Evolutionary conservation across 2,329 filamentous ascomycete species (phyloP), one percentile per base, ranked within the genome.

Genomic region (Sclerotiophoma versabilis): DNA sequence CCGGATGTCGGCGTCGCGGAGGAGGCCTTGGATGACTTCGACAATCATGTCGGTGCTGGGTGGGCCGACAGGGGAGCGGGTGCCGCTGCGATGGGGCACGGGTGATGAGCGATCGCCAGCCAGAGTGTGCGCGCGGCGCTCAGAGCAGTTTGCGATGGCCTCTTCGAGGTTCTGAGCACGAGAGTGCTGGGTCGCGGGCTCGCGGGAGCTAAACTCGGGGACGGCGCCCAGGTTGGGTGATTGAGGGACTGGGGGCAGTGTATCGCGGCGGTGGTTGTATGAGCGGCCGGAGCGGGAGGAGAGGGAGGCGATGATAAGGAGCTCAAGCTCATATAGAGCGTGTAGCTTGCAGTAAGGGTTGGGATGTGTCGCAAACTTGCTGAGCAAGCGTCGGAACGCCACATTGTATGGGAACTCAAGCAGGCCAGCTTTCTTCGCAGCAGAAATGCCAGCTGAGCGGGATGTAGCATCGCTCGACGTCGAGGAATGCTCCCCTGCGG

Each of bases 341-440:
- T 89, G 88, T 11, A 99, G 83, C 75, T 99, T 99, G 19, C 86
- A 83, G 63, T 90, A 90, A 0, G 95, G 95, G 69, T 95, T 96
- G 0, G 91, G 90, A 62, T 96, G 91, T 4, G 93, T 90, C 34
- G 91, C 92, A 64, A 99, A 96, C 78, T 92, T 92, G 59, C 86
- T 87, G 26, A 98, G 80, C 1, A 98, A 81, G 11, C 88, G 87
- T 61, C 87, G 83, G 69, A 96, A 97, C 0, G 92, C 90, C 62
- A 87, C 85, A 45, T 86, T 86, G 70, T 93, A 97, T 0, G 91
- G 90, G 64, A 96, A 96, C 32, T 90, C 86, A 15, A 78, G 64
- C 25, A 79, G 60, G 9, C 76, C 76, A 15, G 76, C 72, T 58
- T 77, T 78, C 69, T 78, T 79, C 2, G 74, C 70, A 25, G 74